Evolutionary conservation across 169 alveolate species (phyloP).

Genomic region (Babesia divergens): DNA sequence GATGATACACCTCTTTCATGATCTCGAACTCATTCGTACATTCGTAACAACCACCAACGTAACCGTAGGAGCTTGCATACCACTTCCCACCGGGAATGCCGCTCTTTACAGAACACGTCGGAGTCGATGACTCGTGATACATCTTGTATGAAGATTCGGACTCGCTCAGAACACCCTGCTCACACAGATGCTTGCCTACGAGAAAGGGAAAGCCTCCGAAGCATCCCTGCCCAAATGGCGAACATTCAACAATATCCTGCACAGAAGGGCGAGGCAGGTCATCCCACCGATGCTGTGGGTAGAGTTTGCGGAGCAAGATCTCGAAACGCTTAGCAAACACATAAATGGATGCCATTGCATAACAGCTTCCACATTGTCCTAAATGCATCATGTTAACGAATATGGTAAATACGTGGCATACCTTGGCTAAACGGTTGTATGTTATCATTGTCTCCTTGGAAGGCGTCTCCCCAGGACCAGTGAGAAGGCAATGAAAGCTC

Average conservation of each 20-base stretch:
- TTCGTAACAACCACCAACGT: constrained; percentile 83
- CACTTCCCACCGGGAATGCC: neutral
- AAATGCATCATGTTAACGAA: too few species aligned
- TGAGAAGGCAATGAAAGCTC: constrained; percentile 62
- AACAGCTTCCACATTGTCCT: constrained; percentile 93
- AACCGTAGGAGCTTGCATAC: constrained; percentile 75
- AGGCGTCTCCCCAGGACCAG: constrained; percentile 80
- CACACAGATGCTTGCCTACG: constrained; percentile 84
- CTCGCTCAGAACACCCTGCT: constrained; percentile 75
- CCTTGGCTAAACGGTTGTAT: constrained; percentile 54
- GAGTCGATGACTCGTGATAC: neutral
- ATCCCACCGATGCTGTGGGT: constrained; percentile 55
- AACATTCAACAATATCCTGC: constrained; percentile 40
- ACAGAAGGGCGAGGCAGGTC: constrained; percentile 50
- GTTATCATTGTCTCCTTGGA: constrained; percentile 45
- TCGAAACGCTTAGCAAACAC: constrained; percentile 84
- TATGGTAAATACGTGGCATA: too few species aligned
- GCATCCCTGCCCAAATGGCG: constrained; percentile 87
- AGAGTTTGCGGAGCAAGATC: constrained; percentile 70
- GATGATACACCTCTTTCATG: constrained; percentile 73
- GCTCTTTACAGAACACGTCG: neutral
- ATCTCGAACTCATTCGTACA: constrained; percentile 77
- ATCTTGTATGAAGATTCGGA: constrained; percentile 26
- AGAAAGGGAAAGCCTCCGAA: constrained; percentile 88
- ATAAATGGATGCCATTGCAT: constrained; percentile 84